Evolutionary conservation across 257 asterid genomes (phyloP).

Genomic region (Jacaranda copaia): DNA sequence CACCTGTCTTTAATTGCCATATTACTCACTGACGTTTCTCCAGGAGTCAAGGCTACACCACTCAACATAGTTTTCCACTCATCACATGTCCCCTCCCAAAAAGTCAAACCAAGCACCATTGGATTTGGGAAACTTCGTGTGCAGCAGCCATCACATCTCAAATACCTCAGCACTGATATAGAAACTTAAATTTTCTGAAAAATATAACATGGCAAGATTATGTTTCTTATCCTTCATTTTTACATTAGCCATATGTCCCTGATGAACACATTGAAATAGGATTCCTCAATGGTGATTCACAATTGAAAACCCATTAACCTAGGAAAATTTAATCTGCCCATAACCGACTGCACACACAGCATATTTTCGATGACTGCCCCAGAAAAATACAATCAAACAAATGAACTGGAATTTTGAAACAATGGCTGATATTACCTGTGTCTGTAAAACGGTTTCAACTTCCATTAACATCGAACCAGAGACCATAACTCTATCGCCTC

Average conservation of each 20-base stretch:
- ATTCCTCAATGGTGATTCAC: background rate
- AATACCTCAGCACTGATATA: background rate
- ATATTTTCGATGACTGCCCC: background rate
- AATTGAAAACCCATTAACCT: background rate
- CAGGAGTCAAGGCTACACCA: background rate
- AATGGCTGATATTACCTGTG: conserved; percentile 65
- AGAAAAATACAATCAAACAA: background rate
- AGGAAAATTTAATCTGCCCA: conserved; percentile 5
- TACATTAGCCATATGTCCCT: background rate
- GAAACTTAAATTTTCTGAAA: background rate
- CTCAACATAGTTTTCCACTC: background rate
- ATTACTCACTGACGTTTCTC: too few species aligned
- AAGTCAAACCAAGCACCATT: background rate
- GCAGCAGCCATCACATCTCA: background rate
- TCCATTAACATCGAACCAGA: conserved; percentile 90
- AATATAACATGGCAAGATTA: background rate
- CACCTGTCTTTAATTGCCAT: too few species aligned
- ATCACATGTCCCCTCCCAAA: background rate
- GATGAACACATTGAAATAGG: background rate
- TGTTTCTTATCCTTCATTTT: background rate
- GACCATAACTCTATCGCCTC: conserved; percentile 69
- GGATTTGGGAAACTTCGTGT: background rate
- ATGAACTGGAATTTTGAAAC: conserved; percentile 9
- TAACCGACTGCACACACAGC: background rate
- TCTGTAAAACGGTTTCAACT: conserved; percentile 82